Percentiles rank a stretch among this genome's conserved stretches.
These are phyloP conservation scores for Pestalotiopsis sp. DNA, from an alignment of 2,329 filamentous ascomycete genomes.

Conservation along the genomic window DNA sequence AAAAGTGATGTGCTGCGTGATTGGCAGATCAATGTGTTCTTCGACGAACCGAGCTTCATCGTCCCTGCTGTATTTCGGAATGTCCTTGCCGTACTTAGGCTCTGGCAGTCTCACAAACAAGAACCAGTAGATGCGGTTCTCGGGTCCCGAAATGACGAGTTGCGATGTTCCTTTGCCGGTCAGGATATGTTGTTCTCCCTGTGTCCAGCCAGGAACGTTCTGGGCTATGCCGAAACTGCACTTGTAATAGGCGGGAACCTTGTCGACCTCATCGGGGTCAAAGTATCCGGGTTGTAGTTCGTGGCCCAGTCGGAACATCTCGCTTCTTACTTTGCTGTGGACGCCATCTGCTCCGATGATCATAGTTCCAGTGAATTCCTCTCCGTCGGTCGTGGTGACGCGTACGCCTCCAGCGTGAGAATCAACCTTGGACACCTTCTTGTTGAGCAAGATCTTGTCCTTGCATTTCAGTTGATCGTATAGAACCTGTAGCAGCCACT, in stretches of 20 bases:
- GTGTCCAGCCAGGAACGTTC: conserved; percentile 22
- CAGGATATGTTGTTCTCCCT: conserved; percentile 21
- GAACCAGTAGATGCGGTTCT: conserved; percentile 38
- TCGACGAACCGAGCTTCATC: conserved; percentile 32
- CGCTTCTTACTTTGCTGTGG: conserved; percentile 37
- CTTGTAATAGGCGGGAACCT: conserved; percentile 28
- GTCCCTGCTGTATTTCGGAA: conserved; percentile 33
- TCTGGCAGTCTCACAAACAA: conserved; percentile 33
- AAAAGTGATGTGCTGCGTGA: conserved; percentile 30
- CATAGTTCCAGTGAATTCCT: conserved; percentile 31
- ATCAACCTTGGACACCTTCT: conserved; percentile 30
- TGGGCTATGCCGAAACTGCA: conserved; percentile 43
- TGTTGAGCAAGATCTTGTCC: conserved; percentile 31
- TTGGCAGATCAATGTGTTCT: conserved; percentile 10
- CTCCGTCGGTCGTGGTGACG: conserved; percentile 34
- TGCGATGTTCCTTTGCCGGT: conserved; percentile 25
- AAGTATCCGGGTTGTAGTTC: conserved; percentile 28
- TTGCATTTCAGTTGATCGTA: conserved; percentile 37
- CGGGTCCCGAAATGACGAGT: conserved; percentile 32
- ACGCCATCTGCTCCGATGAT: conserved; percentile 44
- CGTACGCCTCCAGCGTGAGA: conserved; percentile 25
- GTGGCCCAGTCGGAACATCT: conserved; percentile 21
- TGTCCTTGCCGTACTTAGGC: conserved; percentile 30
- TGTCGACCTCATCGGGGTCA: conserved; percentile 19
- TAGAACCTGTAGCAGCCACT: conserved; percentile 34